phyloP scores from a whole-genome alignment of 2,329 filamentous ascomycete genomes.

The Ascosphaera pollenicola region DNA sequence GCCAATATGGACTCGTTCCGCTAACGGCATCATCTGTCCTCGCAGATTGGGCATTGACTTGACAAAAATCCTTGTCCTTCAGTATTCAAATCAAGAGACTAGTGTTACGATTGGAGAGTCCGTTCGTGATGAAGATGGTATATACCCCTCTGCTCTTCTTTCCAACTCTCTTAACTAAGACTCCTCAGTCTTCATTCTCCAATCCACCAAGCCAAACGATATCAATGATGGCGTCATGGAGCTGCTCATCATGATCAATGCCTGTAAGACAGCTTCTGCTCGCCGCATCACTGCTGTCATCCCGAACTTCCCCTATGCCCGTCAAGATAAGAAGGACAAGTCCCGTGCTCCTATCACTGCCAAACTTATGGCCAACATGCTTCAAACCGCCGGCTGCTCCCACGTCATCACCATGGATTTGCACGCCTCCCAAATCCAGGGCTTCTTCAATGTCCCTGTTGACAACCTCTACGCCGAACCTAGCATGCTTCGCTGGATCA shows the following conservation, averaged over 20 bases:
- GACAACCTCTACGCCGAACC: slow-evolving; percentile 96
- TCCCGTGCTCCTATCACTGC: slow-evolving; percentile 91
- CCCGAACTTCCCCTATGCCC: slow-evolving; percentile 88
- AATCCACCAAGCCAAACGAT: slow-evolving; percentile 84
- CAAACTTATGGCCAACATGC: slow-evolving; percentile 85
- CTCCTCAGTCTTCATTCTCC: slow-evolving; percentile 64
- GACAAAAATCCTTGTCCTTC: slow-evolving; percentile 44
- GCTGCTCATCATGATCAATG: slow-evolving; percentile 95
- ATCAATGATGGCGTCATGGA: slow-evolving; percentile 99
- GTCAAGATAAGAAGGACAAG: slow-evolving; percentile 96
- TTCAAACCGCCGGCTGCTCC: slow-evolving; percentile 81
- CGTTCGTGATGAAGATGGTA: slow-evolving; percentile 86
- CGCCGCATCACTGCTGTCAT: slow-evolving; percentile 91
- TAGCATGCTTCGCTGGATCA: slow-evolving; percentile 91
- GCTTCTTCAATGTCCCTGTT: slow-evolving; percentile 93
- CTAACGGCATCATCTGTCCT: slow-evolving; percentile 5
- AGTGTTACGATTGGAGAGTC: slow-evolving; percentile 82
- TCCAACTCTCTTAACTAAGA: slow-evolving; percentile 3
- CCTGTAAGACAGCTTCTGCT: slow-evolving; percentile 92
- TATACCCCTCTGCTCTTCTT: slow-evolving; percentile 2
- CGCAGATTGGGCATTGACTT: slow-evolving; percentile 41
- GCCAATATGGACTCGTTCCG: slow-evolving; percentile 1
- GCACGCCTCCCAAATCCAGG: slow-evolving; percentile 89
- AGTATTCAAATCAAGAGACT: slow-evolving; percentile 41
- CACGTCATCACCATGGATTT: slow-evolving; percentile 96